A percentile compares a stretch with the other conserved stretches of the same genome.
Conservation (phyloP, 805 yeast genomes). For the Metschnikowia arizonensis region DNA sequence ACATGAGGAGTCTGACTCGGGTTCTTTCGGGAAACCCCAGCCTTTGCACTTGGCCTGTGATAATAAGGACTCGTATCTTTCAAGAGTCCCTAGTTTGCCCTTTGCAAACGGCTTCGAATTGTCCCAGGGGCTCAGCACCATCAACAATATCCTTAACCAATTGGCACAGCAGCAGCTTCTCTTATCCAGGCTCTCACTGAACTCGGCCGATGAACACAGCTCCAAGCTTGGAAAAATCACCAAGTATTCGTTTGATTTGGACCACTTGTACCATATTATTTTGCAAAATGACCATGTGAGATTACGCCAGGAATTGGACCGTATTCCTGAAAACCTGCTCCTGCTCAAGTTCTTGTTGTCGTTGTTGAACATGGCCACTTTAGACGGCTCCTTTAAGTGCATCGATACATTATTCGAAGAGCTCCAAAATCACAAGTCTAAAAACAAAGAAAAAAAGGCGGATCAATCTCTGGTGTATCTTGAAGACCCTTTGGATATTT, state of each 20-base stretch:
- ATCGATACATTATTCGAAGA: slow-evolving; percentile 45
- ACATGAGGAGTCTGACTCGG: slow-evolving; percentile 2
- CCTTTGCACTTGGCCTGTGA: slow-evolving; percentile 25
- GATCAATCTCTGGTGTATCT: slow-evolving; percentile 2
- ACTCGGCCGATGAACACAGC: slow-evolving; percentile 12
- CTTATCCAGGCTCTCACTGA: slow-evolving; percentile 3
- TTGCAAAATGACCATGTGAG: slow-evolving; percentile 41
- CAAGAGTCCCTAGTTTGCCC: slow-evolving; percentile 69
- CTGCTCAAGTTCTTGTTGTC: slow-evolving; percentile 57
- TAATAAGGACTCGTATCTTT: slow-evolving; percentile 43
- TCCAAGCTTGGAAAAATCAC: slow-evolving; percentile 23
- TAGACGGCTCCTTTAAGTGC: slow-evolving; percentile 51
- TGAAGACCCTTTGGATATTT: slow-evolving; percentile 58
- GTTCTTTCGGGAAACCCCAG: slow-evolving; percentile 2
- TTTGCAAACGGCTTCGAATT: slow-evolving; percentile 72
- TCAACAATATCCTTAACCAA: slow-evolving; percentile 50
- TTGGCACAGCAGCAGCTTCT: slow-evolving; percentile 41
- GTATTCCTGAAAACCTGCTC: slow-evolving; percentile 38
- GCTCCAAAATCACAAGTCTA: slow-evolving; percentile 11
- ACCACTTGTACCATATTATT: slow-evolving; percentile 23
- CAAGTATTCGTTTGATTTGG: slow-evolving; percentile 26
- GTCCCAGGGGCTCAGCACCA: slow-evolving; percentile 46
- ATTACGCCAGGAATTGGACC: slow-evolving; percentile 39
- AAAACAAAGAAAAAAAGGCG: background rate
- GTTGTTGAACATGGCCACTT: slow-evolving; percentile 61